These are phyloP conservation scores for Tylopilus felleus DNA, from an alignment of 768 basidiomycete genomes.

Conservation along the genomic window DNA sequence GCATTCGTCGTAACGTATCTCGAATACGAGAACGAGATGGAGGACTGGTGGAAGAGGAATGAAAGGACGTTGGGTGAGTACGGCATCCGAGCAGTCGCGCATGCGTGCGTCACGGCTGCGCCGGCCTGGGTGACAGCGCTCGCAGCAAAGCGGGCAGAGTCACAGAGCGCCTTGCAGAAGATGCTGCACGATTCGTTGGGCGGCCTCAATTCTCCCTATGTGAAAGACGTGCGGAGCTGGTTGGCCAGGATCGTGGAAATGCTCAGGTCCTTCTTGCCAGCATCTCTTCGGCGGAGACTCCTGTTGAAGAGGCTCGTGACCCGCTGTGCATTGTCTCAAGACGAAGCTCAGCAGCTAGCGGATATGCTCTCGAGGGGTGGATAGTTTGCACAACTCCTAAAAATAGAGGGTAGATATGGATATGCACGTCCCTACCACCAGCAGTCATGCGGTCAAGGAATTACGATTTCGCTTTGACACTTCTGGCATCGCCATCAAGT, in stretches of 20 bases:
- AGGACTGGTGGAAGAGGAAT: constrained; percentile 14
- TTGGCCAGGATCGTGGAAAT: not conserved
- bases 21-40: constrained; percentile 7
- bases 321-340: not conserved
- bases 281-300: not conserved
- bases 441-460: not conserved
- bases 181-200: not conserved
- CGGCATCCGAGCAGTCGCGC: not conserved
- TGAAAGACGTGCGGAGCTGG: constrained; percentile 3
- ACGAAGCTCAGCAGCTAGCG: not conserved
- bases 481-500: not conserved
- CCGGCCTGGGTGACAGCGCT: not conserved
- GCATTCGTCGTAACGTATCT: constrained; percentile 14
- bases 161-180: not conserved
- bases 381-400: too few species aligned
- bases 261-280: not conserved
- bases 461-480: not conserved
- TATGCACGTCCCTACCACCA: too few species aligned
- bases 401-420: too few species aligned
- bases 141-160: constrained; percentile 1
- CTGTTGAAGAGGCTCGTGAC: not conserved
- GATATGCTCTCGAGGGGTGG: not conserved
- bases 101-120: constrained; percentile 11
- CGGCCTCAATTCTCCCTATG: not conserved
- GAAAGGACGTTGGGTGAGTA: not conserved